These are phyloP conservation scores for Cyberlindnera mrakii DNA, from an alignment of 805 yeast genomes.

Conservation along the genomic window DNA sequence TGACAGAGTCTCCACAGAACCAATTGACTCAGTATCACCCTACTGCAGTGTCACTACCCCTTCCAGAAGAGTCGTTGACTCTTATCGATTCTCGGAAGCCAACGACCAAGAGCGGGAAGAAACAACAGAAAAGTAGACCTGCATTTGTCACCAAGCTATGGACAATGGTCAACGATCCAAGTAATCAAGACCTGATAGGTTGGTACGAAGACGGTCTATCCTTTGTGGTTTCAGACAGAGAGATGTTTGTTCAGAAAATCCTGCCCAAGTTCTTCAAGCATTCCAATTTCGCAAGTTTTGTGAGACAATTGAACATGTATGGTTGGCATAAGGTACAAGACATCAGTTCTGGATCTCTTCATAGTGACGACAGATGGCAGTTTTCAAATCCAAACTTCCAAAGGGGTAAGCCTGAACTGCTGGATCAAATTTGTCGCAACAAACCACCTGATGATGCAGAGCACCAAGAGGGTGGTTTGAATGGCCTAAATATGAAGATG, in stretches of 20 bases:
- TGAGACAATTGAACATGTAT: conserved; percentile 94
- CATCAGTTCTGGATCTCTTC: conserved; percentile 66
- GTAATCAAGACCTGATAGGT: conserved; percentile 61
- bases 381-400: conserved; percentile 79
- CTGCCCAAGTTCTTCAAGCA: conserved; percentile 93
- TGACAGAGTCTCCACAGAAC: no score
- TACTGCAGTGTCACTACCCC: background rate
- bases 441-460: conserved; percentile 28
- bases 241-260: conserved; percentile 70
- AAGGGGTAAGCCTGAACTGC: conserved; percentile 72
- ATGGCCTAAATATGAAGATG: conserved; percentile 17
- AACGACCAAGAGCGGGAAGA: conserved; percentile 2
- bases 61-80: conserved; percentile 1
- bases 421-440: conserved; percentile 83
- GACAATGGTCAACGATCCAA: conserved; percentile 87
- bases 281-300: conserved; percentile 91
- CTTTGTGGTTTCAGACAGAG: conserved; percentile 80
- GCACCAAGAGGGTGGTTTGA: conserved; percentile 1
- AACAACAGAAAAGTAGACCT: conserved; percentile 50
- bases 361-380: conserved; percentile 79
- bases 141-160: conserved; percentile 92
- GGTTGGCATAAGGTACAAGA: conserved; percentile 99
- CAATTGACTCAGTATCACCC: background rate
- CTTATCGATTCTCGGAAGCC: conserved; percentile 4
- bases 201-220: conserved; percentile 87